These are phyloP conservation scores for Asterophora lycoperdoides DNA, from an alignment of 768 basidiomycete species.

Conservation along the genomic window DNA sequence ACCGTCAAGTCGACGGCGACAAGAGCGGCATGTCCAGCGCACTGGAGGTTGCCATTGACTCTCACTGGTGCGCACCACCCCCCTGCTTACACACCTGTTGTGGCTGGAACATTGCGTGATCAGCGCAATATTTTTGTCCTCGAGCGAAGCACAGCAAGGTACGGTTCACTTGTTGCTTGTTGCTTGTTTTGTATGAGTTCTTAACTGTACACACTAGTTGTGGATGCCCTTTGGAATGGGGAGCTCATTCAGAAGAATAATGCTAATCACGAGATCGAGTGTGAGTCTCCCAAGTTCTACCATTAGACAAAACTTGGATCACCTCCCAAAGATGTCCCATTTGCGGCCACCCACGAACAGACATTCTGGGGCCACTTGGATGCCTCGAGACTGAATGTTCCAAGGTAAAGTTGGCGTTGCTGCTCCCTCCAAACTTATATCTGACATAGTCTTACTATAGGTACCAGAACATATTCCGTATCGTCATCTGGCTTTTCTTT, in stretches of 20 bases:
- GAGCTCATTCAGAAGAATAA: constrained; percentile 77
- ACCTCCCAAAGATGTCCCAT: constrained; percentile 57
- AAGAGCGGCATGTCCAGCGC: constrained; percentile 70
- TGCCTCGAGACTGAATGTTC: constrained; percentile 75
- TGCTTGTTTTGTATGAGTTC: background rate
- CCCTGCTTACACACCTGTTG: background rate
- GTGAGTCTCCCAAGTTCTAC: constrained; percentile 32
- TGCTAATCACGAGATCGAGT: constrained; percentile 73
- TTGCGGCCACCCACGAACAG: constrained; percentile 47
- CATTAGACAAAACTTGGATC: constrained; percentile 48
- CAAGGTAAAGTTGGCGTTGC: constrained; percentile 35
- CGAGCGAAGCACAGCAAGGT: constrained; percentile 82
- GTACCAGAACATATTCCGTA: constrained; percentile 84
- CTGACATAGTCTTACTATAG: constrained; percentile 33
- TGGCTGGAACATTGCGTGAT: background rate
- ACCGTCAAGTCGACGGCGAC: constrained; percentile 72
- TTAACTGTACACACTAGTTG: constrained; percentile 43
- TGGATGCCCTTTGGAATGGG: constrained; percentile 79
- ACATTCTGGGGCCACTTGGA: constrained; percentile 72
- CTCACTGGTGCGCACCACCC: constrained; percentile 59
- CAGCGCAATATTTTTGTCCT: constrained; percentile 82
- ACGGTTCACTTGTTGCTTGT: constrained; percentile 10
- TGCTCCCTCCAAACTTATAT: background rate
- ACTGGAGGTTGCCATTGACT: constrained; percentile 89
- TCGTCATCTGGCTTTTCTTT: constrained; percentile 74